phyloP scores from a whole-genome alignment of 2,329 filamentous ascomycete genomes.

The Diaporthe longicolla region DNA sequence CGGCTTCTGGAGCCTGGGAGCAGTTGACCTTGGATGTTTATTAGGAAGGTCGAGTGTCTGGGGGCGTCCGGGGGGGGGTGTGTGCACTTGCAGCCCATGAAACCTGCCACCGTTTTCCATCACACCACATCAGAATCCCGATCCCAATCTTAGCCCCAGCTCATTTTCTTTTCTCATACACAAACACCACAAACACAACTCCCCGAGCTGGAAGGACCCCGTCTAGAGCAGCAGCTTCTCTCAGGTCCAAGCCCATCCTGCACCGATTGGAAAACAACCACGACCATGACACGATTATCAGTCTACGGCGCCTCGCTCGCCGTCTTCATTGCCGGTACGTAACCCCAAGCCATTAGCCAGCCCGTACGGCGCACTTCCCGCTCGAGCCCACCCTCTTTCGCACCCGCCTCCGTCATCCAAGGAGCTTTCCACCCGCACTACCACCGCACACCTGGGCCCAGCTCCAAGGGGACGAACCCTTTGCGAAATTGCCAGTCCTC shows the following conservation, averaged over 20 bases:
- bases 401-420: slow-evolving; percentile 6
- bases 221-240: slow-evolving; percentile 9
- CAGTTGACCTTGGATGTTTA: neutral
- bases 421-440: neutral
- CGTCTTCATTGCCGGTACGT: slow-evolving; percentile 43
- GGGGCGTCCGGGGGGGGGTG: neutral
- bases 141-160: slow-evolving; percentile 19
- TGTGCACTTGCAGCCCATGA: slow-evolving; percentile 32
- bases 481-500: neutral
- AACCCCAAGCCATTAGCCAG: neutral
- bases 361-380: neutral
- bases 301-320: slow-evolving; percentile 42
- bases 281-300: slow-evolving; percentile 42
- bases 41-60: slow-evolving; percentile 4
- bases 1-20: slow-evolving; percentile 2
- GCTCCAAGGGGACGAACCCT: neutral
- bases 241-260: slow-evolving; percentile 32
- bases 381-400: slow-evolving; percentile 6
- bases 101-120: slow-evolving; percentile 41
- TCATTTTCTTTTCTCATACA: slow-evolving; percentile 2
- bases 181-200: slow-evolving; percentile 22
- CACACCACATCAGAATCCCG: slow-evolving; percentile 33
- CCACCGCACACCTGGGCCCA: neutral
- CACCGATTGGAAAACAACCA: slow-evolving; percentile 13
- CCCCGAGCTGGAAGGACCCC: slow-evolving; percentile 3